Percentiles rank a stretch among this genome's conserved stretches.
Evolutionary conservation across 768 basidiomycete genomes (phyloP).

Genomic region (Scleroderma bovista): DNA sequence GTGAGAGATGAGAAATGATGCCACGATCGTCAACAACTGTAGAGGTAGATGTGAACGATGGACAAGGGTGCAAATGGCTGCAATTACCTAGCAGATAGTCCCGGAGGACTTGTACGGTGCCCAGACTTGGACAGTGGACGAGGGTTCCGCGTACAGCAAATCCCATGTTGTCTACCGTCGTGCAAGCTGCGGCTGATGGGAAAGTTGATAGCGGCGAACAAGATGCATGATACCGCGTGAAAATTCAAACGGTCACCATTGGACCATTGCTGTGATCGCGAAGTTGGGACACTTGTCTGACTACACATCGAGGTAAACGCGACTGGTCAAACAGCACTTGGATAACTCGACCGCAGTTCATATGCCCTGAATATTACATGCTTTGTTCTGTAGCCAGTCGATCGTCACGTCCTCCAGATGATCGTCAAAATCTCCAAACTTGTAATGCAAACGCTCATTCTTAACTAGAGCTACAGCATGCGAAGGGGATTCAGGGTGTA

Average conservation of each 20-base stretch:
- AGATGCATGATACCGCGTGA: too few relatives aligned
- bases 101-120: slow-evolving; percentile 46
- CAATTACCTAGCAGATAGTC: slow-evolving; percentile 50
- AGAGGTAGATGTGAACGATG: slow-evolving; percentile 2
- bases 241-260: too few relatives aligned
- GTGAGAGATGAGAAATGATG: slow-evolving; percentile 46
- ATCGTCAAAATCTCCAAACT: slow-evolving; percentile 79
- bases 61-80: not conserved
- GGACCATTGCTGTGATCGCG: too few relatives aligned
- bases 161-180: slow-evolving; percentile 1
- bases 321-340: too few relatives aligned
- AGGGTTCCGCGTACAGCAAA: slow-evolving; percentile 45
- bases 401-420: slow-evolving; percentile 67
- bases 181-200: not conserved
- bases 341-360: slow-evolving; percentile 7
- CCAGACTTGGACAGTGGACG: slow-evolving; percentile 50
- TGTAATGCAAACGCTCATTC: slow-evolving; percentile 44
- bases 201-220: too few relatives aligned
- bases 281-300: too few relatives aligned
- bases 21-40: slow-evolving; percentile 37
- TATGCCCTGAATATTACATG: slow-evolving; percentile 21
- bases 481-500: slow-evolving; percentile 38
- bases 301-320: too few relatives aligned
- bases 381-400: slow-evolving; percentile 43
- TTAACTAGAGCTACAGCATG: slow-evolving; percentile 46